phyloP scores from a whole-genome alignment of 352 stramenopile species.

The Globisporangium carolinianum region DNA sequence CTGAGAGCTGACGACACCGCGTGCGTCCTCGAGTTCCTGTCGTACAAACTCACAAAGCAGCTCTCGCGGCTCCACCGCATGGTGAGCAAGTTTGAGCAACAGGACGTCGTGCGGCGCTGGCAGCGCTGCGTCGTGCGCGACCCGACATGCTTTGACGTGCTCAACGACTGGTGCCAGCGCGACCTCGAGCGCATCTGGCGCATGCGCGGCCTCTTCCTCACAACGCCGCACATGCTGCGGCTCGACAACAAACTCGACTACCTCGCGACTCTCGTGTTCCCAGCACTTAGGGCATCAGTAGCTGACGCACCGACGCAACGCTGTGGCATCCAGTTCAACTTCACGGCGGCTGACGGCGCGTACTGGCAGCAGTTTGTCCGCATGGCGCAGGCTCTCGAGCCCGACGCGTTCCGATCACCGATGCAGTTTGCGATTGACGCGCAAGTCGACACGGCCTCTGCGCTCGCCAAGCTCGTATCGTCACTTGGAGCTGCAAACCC shows the following conservation, averaged over 20 bases:
- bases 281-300: conserved; percentile 11
- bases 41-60: conserved; percentile 52
- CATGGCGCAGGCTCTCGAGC: conserved; percentile 27
- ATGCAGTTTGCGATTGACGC: conserved; percentile 31
- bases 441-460: conserved; percentile 21
- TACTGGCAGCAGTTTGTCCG: conserved; percentile 48
- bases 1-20: conserved; percentile 19
- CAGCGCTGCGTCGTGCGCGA: conserved; percentile 32
- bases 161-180: conserved; percentile 65
- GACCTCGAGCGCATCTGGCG: conserved; percentile 39
- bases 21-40: conserved; percentile 43
- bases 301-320: conserved; percentile 1
- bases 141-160: conserved; percentile 40
- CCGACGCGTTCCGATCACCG: conserved; percentile 36
- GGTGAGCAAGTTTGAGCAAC: conserved; percentile 30
- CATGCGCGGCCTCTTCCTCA: conserved; percentile 42
- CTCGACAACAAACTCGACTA: conserved; percentile 68
- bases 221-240: conserved; percentile 42
- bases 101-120: conserved; percentile 42
- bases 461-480: conserved; percentile 27
- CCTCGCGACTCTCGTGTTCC: conserved; percentile 30
- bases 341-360: conserved; percentile 18
- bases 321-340: conserved; percentile 33
- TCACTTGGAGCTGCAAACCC: conserved; percentile 24
- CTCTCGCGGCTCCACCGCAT: conserved; percentile 47